Evolutionary conservation across 306 rosid genomes (phyloP), one percentile per base, ranked within the genome.

Genomic region (Arachis stenosperma): DNA sequence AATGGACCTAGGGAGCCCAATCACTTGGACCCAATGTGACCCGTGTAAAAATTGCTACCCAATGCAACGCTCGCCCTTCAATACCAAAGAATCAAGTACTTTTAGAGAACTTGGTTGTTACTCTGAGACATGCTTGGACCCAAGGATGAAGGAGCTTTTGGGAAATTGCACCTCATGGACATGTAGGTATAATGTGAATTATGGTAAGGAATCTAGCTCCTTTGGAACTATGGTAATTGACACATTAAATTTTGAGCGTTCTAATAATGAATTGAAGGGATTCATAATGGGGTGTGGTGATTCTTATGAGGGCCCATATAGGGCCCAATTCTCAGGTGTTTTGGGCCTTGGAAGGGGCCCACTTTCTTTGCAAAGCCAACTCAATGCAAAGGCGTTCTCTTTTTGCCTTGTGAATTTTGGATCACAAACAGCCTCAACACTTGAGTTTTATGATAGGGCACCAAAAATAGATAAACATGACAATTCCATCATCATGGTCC

Each of bases 311-410:
- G 82, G 84, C 9, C 64, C 78, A 22, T 84, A 42, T 44, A 55
- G 46, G 40, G 6, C 65, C 3, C 80, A 73, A 13, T 72, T 84
- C 2, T 63, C 78, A 0, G 82, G 84, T 2, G 78, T 80, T 63
- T 44, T 84, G 0, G 87, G 87, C 39, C 66, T 84, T 4, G 87
- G 84, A 11, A 62, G 87, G 4, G 80, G 87, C 11, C 87, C 75
- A 0, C 75, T 84, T 40, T 84, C 87, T n/a, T 3, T 73, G 3
- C 87, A 76, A 40, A 80, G 37, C n/a, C 87, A 84, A 40, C 82
- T 84, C 36, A 47, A 65, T 4, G 78, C 87, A 9, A 61, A 73
- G 47, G 84, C 82, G 0, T 84, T 80, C 40, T 84, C 87, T 11
- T 55, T 80, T 36, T 84, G 80, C 55, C 22, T 67, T 0, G 70